Conservation (phyloP, 352 stramenopile genomes). For the Thraustochytrium striatum region DNA sequence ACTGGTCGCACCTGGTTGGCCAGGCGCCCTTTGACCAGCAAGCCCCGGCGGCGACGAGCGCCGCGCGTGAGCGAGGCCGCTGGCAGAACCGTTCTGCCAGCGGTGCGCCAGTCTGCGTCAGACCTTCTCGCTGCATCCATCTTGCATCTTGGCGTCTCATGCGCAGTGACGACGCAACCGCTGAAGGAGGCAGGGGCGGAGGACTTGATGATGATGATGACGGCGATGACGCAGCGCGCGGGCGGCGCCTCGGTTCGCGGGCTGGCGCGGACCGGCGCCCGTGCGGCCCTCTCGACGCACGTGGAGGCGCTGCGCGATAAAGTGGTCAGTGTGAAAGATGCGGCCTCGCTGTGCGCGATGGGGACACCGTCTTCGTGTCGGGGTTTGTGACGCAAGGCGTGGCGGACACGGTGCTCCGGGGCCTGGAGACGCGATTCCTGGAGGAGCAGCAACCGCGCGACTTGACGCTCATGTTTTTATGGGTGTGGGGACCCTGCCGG, state of each 20-base stretch:
- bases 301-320: constrained; percentile 51
- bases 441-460: constrained; percentile 48
- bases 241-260: background rate
- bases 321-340: constrained; percentile 58
- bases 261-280: background rate
- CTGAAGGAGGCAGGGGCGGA: background rate
- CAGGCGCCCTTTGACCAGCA: constrained; percentile 18
- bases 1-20: constrained; percentile 30
- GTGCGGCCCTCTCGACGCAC: background rate
- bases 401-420: constrained; percentile 59
- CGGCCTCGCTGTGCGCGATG: constrained; percentile 57
- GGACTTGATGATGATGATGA: background rate
- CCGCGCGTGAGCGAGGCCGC: no score
- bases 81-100: no score
- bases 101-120: no score
- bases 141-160: no score
- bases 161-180: no score
- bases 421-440: constrained; percentile 57
- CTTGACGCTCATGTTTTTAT: constrained; percentile 62
- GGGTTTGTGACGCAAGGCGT: constrained; percentile 61
- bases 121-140: no score
- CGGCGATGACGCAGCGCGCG: background rate
- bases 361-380: constrained; percentile 59
- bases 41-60: no score
- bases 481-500: constrained; percentile 58